These are phyloP conservation scores for Murraya paniculata DNA, from an alignment of 345 rosid species.

Conservation along the genomic window DNA sequence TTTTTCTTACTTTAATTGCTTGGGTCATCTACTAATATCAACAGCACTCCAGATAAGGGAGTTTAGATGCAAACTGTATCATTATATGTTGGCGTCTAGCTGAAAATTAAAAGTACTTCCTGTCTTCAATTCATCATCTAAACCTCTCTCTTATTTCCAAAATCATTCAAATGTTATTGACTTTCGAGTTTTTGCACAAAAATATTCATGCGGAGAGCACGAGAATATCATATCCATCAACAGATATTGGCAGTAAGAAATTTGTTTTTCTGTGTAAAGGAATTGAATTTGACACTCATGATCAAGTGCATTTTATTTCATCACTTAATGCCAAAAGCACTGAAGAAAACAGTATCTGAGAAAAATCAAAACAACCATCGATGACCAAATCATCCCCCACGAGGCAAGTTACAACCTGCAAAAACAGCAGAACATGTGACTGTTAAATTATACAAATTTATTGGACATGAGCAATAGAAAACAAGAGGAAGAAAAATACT, in stretches of 20 bases:
- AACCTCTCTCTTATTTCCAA: not conserved
- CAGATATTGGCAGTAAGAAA: not conserved
- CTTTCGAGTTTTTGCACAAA: not conserved
- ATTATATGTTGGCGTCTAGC: not conserved
- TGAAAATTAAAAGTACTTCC: not conserved
- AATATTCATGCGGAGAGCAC: not conserved
- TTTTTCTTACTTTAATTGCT: too few species aligned
- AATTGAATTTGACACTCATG: not conserved
- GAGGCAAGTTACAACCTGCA: conserved; percentile 25
- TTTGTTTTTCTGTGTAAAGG: not conserved
- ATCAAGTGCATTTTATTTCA: conserved; percentile 24
- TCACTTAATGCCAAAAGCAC: conserved; percentile 5
- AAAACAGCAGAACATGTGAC: not conserved
- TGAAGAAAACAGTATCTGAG: conserved; percentile 10
- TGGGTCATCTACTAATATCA: too few species aligned
- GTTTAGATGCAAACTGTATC: not conserved
- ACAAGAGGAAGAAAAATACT: not conserved
- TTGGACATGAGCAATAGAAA: not conserved
- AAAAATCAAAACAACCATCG: conserved; percentile 15
- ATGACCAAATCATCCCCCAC: conserved; percentile 10
- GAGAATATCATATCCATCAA: not conserved
- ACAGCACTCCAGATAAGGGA: too few species aligned
- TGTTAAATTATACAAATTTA: not conserved
- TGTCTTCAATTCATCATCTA: not conserved
- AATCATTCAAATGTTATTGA: not conserved